Evolutionary conservation across 1,284 basidiomycete species (phyloP), one percentile per base, ranked within the genome.

Genomic region (Meira nashicola): DNA sequence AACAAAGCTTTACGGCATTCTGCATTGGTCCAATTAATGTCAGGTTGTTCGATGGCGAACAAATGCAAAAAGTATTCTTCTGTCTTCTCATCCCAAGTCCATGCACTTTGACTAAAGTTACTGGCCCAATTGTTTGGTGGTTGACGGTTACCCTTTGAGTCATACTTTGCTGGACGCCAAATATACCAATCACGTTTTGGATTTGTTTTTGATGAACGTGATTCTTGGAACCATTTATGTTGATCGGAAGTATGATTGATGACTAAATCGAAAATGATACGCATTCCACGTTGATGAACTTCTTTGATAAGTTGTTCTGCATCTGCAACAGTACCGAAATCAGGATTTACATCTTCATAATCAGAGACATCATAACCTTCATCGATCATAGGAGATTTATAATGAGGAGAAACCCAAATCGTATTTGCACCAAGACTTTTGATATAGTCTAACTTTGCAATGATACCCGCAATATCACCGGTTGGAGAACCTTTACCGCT

Each of bases 191-290:
- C 84, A 10, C 87, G 82, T 78, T 87, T 88, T 0, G 85, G 81
- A 69, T 76, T 82, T 2, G 83, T 78, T 67, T 84, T 85, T 62
- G 82, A 83, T 1, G 83, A 83, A 57, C 83, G 82, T 17, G 87
- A 88, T 61, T 85, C 81, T 55, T 83, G 73, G 80, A 89, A 90
- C 88, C 88, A 90, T 17, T 82, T 83, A 33, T 71, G 70, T 64
- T 72, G 68, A 78, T 88, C 85, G 1, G 86, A 88, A 7, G 85
- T 86, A 77, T 89, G 88, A 77, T 89, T 90, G n/a, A 87, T 85
- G 33, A 89, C 88, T 2, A 90, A 83, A 74, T 89, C 87, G 82
- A 89, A 87, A 82, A 89, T 83, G 51, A 88, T 81, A 70, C 87
- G 87, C 84, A 90, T 86, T 0, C 84, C 86, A 48, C 84, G 82